Evolutionary conservation across 1,284 basidiomycete species (phyloP).

Genomic region (Boletus sp.): DNA sequence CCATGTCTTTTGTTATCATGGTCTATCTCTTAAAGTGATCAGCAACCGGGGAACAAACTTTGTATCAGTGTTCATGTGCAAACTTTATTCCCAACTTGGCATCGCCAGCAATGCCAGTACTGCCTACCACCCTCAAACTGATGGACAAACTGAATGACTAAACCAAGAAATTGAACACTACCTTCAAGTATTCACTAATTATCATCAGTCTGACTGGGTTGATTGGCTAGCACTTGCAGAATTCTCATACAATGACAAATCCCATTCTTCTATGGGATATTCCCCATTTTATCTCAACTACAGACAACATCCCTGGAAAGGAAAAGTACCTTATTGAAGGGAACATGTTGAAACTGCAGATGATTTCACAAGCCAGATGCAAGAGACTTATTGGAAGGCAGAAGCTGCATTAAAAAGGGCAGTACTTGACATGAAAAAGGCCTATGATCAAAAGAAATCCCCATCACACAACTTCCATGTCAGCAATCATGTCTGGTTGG

Average conservation of each 20-base stretch:
- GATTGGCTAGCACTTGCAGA: too few relatives aligned
- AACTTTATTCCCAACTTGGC: not conserved
- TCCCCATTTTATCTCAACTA: too few relatives aligned
- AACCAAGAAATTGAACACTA: too few relatives aligned
- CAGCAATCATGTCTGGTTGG: conserved; percentile 11
- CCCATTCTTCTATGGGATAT: too few relatives aligned
- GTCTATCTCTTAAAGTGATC: not conserved
- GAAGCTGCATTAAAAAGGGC: not conserved
- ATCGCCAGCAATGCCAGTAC: not conserved
- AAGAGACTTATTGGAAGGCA: not conserved
- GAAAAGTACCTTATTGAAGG: not conserved
- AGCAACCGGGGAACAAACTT: not conserved
- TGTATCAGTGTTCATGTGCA: not conserved
- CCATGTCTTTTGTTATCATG: not conserved
- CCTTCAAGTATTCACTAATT: too few relatives aligned
- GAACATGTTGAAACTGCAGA: not conserved
- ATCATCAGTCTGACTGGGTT: too few relatives aligned
- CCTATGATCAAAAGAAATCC: not conserved
- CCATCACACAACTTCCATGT: not conserved
- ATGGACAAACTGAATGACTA: too few relatives aligned
- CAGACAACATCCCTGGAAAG: too few relatives aligned
- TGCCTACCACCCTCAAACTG: too few relatives aligned
- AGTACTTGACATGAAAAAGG: too few relatives aligned
- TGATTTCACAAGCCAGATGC: not conserved
- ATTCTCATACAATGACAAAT: too few relatives aligned